Percentiles rank a stretch among this genome's conserved stretches.
These are phyloP conservation scores for Ananas comosus DNA, from an alignment of 176 grass and related monocot species.

Conservation along the genomic window DNA sequence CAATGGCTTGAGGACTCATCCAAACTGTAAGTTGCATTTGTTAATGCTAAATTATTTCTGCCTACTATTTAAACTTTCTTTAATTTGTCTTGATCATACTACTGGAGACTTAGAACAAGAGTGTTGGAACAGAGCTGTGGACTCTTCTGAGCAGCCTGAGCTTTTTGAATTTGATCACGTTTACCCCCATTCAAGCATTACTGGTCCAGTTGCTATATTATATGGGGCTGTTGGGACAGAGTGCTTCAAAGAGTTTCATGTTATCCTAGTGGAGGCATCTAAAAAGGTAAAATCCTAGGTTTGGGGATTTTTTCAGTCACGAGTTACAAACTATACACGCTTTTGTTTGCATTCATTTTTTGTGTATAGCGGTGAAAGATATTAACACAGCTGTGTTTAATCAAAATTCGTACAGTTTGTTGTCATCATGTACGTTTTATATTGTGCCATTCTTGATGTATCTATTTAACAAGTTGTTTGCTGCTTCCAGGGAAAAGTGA, in stretches of 20 bases:
- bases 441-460: not conserved
- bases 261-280: constrained; percentile 60
- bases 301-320: not conserved
- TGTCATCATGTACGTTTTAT: not conserved
- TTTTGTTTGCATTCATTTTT: too few relatives aligned
- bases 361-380: too few relatives aligned
- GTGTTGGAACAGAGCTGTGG: constrained; percentile 30
- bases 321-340: too few relatives aligned
- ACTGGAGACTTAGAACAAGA: constrained; percentile 24
- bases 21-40: constrained; percentile 37
- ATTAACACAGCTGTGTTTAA: too few relatives aligned
- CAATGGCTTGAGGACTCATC: constrained; percentile 57
- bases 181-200: constrained; percentile 50
- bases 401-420: too few relatives aligned
- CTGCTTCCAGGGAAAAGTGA: constrained; percentile 69
- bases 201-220: constrained; percentile 56
- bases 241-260: constrained; percentile 88
- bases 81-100: constrained; percentile 21
- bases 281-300: constrained; percentile 47
- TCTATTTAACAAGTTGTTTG: constrained; percentile 1
- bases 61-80: not conserved
- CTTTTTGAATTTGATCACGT: constrained; percentile 94
- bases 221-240: constrained; percentile 93
- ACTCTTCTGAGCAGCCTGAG: constrained; percentile 51
- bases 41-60: not conserved